These are phyloP conservation scores for Stygiomarasmius scandens DNA, from an alignment of 1,284 basidiomycete species.

Conservation along the genomic window DNA sequence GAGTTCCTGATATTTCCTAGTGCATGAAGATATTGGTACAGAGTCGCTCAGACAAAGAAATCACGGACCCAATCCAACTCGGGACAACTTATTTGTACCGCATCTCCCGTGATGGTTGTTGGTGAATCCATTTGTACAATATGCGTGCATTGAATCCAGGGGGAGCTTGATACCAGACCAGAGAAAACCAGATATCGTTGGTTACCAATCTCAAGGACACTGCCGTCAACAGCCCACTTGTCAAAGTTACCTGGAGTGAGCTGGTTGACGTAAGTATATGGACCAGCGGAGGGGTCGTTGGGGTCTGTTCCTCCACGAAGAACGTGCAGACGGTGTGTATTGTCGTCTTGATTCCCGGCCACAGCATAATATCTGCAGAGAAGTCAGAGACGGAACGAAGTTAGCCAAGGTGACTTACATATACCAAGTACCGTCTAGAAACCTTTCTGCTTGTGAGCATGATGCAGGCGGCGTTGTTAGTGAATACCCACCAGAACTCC, in stretches of 20 bases:
- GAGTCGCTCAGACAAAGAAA: background rate
- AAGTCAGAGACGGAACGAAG: background rate
- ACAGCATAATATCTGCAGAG: constrained; percentile 21
- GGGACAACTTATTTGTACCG: constrained; percentile 21
- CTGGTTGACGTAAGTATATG: constrained; percentile 20
- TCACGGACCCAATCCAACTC: constrained; percentile 16
- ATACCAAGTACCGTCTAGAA: constrained; percentile 20
- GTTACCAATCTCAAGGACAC: constrained; percentile 18
- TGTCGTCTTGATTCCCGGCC: constrained; percentile 20
- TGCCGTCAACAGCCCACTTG: constrained; percentile 23
- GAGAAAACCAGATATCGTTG: constrained; percentile 22
- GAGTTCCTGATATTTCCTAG: constrained; percentile 20
- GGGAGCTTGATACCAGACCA: constrained; percentile 13
- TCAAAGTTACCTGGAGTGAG: constrained; percentile 23
- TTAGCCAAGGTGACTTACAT: constrained; percentile 13
- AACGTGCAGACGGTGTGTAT: constrained; percentile 22
- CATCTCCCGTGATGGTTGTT: constrained; percentile 18
- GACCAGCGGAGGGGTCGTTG: constrained; percentile 17
- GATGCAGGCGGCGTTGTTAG: background rate
- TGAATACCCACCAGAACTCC: constrained; percentile 8
- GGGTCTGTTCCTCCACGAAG: constrained; percentile 20
- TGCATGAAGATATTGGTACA: background rate
- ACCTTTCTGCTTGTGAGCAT: constrained; percentile 8
- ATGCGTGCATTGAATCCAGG: constrained; percentile 24
- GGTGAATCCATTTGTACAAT: constrained; percentile 17